phyloP scores from a whole-genome alignment of 331 rosid species.

The Stylosanthes scabra region DNA sequence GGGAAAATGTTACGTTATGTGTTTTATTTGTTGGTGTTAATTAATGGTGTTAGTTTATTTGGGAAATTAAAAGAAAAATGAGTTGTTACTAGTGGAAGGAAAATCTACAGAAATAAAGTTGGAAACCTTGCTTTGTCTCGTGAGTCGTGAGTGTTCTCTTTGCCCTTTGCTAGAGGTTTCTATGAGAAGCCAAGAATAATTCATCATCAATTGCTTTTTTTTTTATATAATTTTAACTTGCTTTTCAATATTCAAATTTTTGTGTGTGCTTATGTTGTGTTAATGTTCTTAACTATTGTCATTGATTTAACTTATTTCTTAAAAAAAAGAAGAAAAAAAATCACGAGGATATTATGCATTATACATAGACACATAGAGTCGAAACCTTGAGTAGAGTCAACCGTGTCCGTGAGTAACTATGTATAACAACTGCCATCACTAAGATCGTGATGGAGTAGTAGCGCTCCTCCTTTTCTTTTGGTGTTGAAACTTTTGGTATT shows the following conservation, averaged over 20 bases:
- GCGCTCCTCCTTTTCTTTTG: no score
- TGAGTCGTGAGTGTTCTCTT: slow-evolving; percentile 39
- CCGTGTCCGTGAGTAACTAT: no score
- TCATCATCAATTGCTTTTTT: slow-evolving; percentile 17
- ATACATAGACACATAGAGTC: no score
- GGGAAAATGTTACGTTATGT: background rate
- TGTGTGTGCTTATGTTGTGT: background rate
- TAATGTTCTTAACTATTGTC: background rate
- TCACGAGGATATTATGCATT: no score
- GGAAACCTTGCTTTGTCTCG: slow-evolving; percentile 48
- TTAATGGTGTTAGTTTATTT: no score
- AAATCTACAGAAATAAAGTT: slow-evolving; percentile 22
- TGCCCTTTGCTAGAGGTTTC: slow-evolving; percentile 34
- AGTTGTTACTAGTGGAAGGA: slow-evolving; percentile 23
- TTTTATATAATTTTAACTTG: background rate
- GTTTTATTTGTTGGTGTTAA: background rate
- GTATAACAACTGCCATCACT: no score
- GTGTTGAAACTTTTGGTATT: no score
- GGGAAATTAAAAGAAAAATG: background rate
- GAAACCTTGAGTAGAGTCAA: no score
- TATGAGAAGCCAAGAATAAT: slow-evolving; percentile 41
- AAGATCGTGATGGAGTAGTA: no score
- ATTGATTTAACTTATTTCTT: no score
- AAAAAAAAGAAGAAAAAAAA: no score
- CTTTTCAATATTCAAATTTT: background rate